These are phyloP conservation scores for Arctostaphylos glauca DNA, from an alignment of 148 eudicot species.

Conservation along the genomic window DNA sequence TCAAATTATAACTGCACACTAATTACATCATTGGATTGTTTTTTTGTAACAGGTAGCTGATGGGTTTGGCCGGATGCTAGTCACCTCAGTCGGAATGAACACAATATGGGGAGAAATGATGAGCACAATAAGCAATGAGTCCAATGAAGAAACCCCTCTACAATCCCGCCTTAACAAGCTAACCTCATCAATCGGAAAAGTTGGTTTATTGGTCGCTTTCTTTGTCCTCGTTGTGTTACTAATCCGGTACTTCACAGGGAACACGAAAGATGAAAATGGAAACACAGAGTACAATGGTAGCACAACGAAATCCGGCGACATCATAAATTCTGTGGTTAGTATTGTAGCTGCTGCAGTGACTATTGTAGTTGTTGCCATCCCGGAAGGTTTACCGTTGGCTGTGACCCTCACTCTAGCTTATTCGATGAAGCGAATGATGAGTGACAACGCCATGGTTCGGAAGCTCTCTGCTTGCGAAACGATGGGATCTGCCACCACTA, in stretches of 20 bases:
- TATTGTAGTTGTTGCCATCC: background rate
- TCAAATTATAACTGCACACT: too few species aligned
- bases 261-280: background rate
- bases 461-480: background rate
- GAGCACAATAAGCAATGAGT: conserved; percentile 1
- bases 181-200: background rate
- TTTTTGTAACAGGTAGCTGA: too few species aligned
- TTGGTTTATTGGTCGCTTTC: background rate
- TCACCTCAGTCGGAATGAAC: conserved; percentile 8
- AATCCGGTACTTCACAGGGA: background rate
- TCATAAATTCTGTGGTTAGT: background rate
- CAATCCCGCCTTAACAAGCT: background rate
- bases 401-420: background rate
- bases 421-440: background rate
- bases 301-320: background rate
- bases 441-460: background rate
- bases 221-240: background rate
- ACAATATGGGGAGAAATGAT: conserved; percentile 14
- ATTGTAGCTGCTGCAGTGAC: background rate
- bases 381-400: background rate
- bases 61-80: conserved; percentile 10
- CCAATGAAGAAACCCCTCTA: background rate
- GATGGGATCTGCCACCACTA: background rate
- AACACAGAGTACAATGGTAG: background rate
- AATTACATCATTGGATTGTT: too few species aligned